These are phyloP conservation scores for Grigorovia jiainica DNA, from an alignment of 805 yeast genomes.

Conservation along the genomic window DNA sequence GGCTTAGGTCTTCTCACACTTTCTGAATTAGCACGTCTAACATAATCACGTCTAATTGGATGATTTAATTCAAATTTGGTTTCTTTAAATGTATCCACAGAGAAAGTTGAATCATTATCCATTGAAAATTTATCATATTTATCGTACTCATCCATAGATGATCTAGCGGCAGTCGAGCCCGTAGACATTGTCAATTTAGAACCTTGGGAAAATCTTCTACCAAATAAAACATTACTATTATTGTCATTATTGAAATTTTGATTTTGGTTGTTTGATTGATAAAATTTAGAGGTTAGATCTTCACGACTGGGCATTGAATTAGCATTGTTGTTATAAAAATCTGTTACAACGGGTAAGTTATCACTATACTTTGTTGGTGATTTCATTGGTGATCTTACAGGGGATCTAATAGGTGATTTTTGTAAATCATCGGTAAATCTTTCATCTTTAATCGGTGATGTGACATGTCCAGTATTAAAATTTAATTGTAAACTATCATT, in stretches of 20 bases:
- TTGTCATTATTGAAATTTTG: too few species aligned
- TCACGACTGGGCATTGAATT: slow-evolving; percentile 11
- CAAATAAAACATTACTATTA: slow-evolving; percentile 6
- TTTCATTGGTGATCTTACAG: background rate
- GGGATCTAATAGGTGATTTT: slow-evolving; percentile 6
- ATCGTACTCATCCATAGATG: slow-evolving; percentile 13
- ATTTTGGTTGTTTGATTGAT: slow-evolving; percentile 10
- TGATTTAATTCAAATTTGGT: slow-evolving; percentile 30
- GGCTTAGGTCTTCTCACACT: slow-evolving; percentile 52
- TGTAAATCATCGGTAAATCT: slow-evolving; percentile 7
- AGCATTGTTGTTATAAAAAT: slow-evolving; percentile 15
- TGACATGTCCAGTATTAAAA: slow-evolving; percentile 26
- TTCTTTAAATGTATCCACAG: slow-evolving; percentile 28
- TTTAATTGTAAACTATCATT: slow-evolving; percentile 41
- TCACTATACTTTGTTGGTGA: background rate
- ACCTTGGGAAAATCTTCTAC: slow-evolving; percentile 15
- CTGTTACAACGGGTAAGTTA: slow-evolving; percentile 3
- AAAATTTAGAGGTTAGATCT: slow-evolving; percentile 5
- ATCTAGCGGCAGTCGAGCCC: slow-evolving; percentile 19
- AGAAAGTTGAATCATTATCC: slow-evolving; percentile 25
- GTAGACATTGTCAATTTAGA: slow-evolving; percentile 17
- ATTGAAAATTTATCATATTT: slow-evolving; percentile 44
- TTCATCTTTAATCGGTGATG: slow-evolving; percentile 1
- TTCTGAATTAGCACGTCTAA: slow-evolving; percentile 52
- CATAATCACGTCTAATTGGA: slow-evolving; percentile 27